Base-by-base conservation (phyloP, 768 basidiomycete genomes). In the Pisolithus orientalis region DNA sequence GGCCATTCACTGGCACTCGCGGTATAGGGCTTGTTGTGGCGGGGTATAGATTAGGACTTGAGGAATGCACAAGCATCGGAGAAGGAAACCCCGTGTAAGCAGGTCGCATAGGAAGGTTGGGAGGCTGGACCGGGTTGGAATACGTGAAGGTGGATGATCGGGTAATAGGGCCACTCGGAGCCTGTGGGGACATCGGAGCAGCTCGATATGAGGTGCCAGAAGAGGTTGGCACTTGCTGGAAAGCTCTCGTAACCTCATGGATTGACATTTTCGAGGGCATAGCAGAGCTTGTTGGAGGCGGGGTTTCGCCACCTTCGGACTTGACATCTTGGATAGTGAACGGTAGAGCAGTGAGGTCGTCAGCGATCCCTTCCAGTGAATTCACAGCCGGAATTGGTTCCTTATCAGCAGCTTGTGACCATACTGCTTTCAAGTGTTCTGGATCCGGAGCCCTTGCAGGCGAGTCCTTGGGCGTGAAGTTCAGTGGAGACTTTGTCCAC, bases 321-420 rank as follows among this genome's bases (percentile, higher is more conserved):
- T 91, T 92, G 48, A 90, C 85, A 51, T 93, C 90, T 62, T 87
- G 89, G 32, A 92, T 65, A 5, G 85, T 85, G 67, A 88, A 88
- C 10, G 90, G 89, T 29, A 93, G 72, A 24, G 84, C 75, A 29
- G 85, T 84, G 51, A 90, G 72, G 61, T 94, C 92, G 62, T 92
- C 90, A 27, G 83, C 82, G 51, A 94, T 90, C 16, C 84, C 85
- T 62, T 90, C 84, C 53, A 94, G 70, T 2, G 90, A 93, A 65
- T 94, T 94, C 24, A 86, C 76, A 8, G 80, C 73, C 53, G 83
- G 80, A 32, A 78, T 66, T 49, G 77, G 80, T n/a, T 82, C 74
- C 65, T 86, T 85, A 64, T 83, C 82, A 4, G 89, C 78, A 5
- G 84, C 78, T 60, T 89, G 84, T 17, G 87, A 87, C 87, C 90